Base-by-base conservation (phyloP, 257 asterid species). In the Striga asiatica region DNA sequence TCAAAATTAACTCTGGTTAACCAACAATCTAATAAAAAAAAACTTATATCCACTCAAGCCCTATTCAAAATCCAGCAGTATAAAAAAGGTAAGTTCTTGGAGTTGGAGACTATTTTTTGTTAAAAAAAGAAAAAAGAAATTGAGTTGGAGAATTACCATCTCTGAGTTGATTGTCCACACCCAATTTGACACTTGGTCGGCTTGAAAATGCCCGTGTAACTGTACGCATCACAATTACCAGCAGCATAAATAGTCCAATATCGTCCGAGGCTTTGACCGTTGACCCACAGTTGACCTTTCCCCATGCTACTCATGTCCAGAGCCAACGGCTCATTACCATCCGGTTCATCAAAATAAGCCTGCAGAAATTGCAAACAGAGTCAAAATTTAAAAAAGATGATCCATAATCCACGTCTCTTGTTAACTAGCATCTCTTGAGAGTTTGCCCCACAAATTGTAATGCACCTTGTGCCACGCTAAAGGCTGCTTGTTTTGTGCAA, bases 251-350 rank as follows among this genome's bases (percentile, higher is more conserved):
- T 79, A 1, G 96, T 82, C 95, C 95, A 84, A 66, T 84, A 91
- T 74, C 98, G 68, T 64, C 98, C 95, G 5, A 84, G 79, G 59
- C 95, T 91, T 64, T 87, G 81, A 38, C 96, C 95, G 8, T 91
- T 91, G 8, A 87, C 87, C 98, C 98, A 91, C 11, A 91, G 64
- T 50, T 87, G 80, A 37, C 98, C 98, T 75, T 91, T 91, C 21
- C 96, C 95, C 96, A 91, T 91, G 71, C 96, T 80, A 56, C 78
- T 66, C 95, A 91, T 78, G 82, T 91, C 96, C 68, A 91, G 52
- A 45, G 94, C 96, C 68, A 91, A 80, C 5, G 96, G 95, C 42
- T 91, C 94, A 23, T 82, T 85, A 66, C 98, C 96, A 27, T 74
- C 79, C 10, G 96, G 98, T n/a, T 83, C 63, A 46, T 78, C 64